phyloP scores from a whole-genome alignment of 805 yeast genomes.

The Sungouiozyma ichnusensis region DNA sequence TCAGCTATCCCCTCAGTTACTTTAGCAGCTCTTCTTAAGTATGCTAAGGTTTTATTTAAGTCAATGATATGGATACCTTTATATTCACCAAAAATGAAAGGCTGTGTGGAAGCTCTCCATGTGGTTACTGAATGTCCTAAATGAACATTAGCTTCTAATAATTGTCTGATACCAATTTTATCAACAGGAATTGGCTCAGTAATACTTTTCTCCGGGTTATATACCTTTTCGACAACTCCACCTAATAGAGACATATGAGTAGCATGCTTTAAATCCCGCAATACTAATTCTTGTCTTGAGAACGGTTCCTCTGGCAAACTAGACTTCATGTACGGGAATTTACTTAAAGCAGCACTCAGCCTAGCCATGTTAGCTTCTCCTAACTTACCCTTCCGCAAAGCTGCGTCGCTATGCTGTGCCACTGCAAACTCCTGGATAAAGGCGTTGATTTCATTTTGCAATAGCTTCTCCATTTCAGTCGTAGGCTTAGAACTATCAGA shows the following conservation, averaged over 20 bases:
- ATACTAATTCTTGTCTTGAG: conserved; percentile 63
- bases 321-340: conserved; percentile 50
- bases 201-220: conserved; percentile 58
- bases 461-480: conserved; percentile 19
- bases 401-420: background rate
- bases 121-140: conserved; percentile 80
- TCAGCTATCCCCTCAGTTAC: conserved; percentile 76
- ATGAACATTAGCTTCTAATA: conserved; percentile 90
- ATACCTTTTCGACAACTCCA: conserved; percentile 48
- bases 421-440: conserved; percentile 21
- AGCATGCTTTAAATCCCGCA: conserved; percentile 61
- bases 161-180: conserved; percentile 54
- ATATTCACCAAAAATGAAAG: conserved; percentile 78
- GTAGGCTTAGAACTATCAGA: conserved; percentile 2
- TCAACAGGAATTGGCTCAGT: conserved; percentile 45
- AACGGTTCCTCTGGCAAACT: conserved; percentile 51
- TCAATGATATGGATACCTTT: conserved; percentile 89
- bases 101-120: conserved; percentile 75
- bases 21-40: conserved; percentile 70
- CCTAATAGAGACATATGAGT: conserved; percentile 50
- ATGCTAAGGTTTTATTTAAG: conserved; percentile 67
- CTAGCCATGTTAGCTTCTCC: background rate
- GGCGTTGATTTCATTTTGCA: conserved; percentile 23
- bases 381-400: background rate
- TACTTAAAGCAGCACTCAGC: conserved; percentile 1